Evolutionary conservation across 2,329 filamentous ascomycete genomes (phyloP).

Genomic region (Aspergillus novoparasiticus): DNA sequence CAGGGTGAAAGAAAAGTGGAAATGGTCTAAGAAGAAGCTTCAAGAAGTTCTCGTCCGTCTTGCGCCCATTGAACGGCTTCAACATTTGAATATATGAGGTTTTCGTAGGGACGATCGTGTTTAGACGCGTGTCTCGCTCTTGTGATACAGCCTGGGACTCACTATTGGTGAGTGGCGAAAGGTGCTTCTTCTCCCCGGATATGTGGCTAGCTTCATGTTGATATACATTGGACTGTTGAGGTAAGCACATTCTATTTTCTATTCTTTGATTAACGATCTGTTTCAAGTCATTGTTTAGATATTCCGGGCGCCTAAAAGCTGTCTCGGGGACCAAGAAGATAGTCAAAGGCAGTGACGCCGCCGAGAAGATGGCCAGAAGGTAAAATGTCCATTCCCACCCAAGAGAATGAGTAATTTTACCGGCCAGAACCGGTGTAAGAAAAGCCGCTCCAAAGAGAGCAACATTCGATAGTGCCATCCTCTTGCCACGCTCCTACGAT

Average conservation of each 20-base stretch:
- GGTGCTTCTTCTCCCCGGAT: conserved; percentile 11
- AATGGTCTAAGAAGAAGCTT: conserved; percentile 71
- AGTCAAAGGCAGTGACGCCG: conserved; percentile 67
- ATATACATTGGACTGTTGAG: conserved; percentile 8
- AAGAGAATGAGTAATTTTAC: conserved; percentile 75
- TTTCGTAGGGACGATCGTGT: conserved; percentile 47
- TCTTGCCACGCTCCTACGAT: conserved; percentile 68
- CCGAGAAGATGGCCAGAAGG: conserved; percentile 82
- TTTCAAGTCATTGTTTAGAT: conserved; percentile 70
- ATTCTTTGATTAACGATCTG: conserved; percentile 32
- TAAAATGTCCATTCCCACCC: conserved; percentile 91
- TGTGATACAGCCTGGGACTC: neutral
- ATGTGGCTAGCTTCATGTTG: conserved; percentile 15
- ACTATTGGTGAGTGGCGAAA: neutral
- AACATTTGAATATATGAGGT: conserved; percentile 62
- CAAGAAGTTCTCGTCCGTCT: conserved; percentile 74
- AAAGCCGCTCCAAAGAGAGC: conserved; percentile 72
- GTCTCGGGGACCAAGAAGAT: conserved; percentile 85
- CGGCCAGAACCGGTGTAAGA: conserved; percentile 85
- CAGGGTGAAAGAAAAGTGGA: conserved; percentile 79
- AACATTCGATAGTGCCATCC: conserved; percentile 81
- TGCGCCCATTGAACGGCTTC: conserved; percentile 76
- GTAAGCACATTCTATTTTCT: conserved; percentile 17
- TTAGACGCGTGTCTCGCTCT: conserved; percentile 10
- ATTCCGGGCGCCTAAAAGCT: conserved; percentile 67